Evolutionary conservation across 176 grass and related monocot species (phyloP), one percentile per base, ranked within the genome.

Genomic region (Cenchrus americanus): DNA sequence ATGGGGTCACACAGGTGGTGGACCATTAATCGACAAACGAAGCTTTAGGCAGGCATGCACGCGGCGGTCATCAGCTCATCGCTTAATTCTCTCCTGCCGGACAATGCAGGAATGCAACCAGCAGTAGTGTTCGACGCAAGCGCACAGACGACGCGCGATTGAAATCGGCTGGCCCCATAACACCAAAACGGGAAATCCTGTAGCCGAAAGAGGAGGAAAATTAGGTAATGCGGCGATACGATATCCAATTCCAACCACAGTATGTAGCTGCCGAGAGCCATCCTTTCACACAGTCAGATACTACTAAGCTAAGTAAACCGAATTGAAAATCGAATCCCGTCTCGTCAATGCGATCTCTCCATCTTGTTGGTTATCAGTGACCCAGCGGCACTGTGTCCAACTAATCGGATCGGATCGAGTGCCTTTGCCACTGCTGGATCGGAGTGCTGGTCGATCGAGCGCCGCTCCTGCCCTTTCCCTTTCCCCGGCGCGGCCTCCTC

Each of bases 11-110:
- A 22, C n/a, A 3, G 2, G 17, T 9, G 12, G 54, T 53, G 86
- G 46, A 64, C 64, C 73, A 77, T 71, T 70, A 69, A 19, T 83
- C 46, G 47, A 83, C 73, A 88, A 83, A 64, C 32, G 3, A 77
- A 77, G 12, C 71, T 76, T 62, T 77, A 55, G 11, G 7, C 19
- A 18, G 15, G 64, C 73, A 63, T 61, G 79, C 71, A 82, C 79
- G 32, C 7, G 42, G 7, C 42, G 42, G 42, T 43, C 64, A 71
- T 18, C 73, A 30, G 42, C 2, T 43, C 64, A 71, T 18, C 73
- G 43, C 12, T 43, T n/a, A 71, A 52, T 51, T 1, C 17, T 27
- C 55, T 54, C 69, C 30, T 24, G 32, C 44, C 19, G 32, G 46
- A 34, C n/a, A 44, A 14, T 70, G 67, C 40, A 42, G n/a, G 19